Evolutionary conservation across 192 early-diverging fungal species (phyloP).

Genomic region (Chytriomyces sp.): DNA sequence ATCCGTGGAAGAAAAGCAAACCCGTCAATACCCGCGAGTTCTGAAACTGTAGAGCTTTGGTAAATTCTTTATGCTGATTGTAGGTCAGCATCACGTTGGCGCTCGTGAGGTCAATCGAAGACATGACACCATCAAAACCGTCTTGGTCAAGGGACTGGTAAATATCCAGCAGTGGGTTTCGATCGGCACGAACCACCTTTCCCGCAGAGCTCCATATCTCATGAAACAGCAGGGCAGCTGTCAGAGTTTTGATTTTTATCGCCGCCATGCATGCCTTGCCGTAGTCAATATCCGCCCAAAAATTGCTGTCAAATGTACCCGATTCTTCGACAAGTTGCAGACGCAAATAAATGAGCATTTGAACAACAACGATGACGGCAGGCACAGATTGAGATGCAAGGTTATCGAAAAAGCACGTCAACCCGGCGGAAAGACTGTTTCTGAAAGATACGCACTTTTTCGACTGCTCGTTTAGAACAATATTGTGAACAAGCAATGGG

Average conservation of each 20-base stretch:
- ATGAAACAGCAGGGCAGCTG: constrained; percentile 41
- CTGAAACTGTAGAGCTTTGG: not conserved
- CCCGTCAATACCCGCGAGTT: constrained; percentile 26
- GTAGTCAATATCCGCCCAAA: constrained; percentile 51
- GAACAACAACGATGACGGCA: not conserved
- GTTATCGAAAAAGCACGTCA: constrained; percentile 6
- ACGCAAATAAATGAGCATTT: constrained; percentile 24
- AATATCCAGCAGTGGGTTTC: constrained; percentile 34
- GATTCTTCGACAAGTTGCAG: constrained; percentile 15
- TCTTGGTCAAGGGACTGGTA: constrained; percentile 42
- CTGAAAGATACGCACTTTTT: not conserved
- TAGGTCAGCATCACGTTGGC: not conserved
- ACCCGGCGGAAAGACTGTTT: constrained; percentile 1
- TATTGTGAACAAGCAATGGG: constrained; percentile 26
- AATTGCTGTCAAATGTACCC: constrained; percentile 33
- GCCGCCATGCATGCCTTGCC: constrained; percentile 29
- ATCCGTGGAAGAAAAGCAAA: not conserved
- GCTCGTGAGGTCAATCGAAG: constrained; percentile 20
- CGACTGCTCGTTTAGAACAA: not conserved
- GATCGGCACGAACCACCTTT: not conserved
- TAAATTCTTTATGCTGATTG: constrained; percentile 18
- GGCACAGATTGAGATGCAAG: constrained; percentile 2
- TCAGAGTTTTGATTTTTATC: constrained; percentile 21
- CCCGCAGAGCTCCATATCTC: constrained; percentile 37
- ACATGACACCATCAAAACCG: constrained; percentile 48